A percentile compares a stretch with the other conserved stretches of the same genome.
Conservation (phyloP, 2,329 filamentous ascomycete genomes). For the Scedosporium aurantiacum region DNA sequence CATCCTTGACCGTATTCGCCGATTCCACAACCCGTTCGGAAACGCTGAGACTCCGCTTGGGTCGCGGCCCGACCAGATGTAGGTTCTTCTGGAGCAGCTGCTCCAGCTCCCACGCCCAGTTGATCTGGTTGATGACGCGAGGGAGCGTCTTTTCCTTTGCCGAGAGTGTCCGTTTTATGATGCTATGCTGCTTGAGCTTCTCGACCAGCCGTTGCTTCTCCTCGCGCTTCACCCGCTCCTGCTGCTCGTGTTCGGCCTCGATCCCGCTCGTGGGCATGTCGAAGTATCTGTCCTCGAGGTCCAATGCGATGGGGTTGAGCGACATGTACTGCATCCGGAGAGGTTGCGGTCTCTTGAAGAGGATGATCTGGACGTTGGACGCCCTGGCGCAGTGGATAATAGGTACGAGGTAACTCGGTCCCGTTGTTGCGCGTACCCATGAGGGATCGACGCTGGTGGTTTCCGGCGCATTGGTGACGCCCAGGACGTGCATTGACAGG, state of each 20-base stretch:
- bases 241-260: slow-evolving; percentile 62
- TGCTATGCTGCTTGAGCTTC: slow-evolving; percentile 81
- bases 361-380: slow-evolving; percentile 72
- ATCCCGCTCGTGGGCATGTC: slow-evolving; percentile 31
- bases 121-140: slow-evolving; percentile 83
- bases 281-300: slow-evolving; percentile 59
- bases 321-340: slow-evolving; percentile 95
- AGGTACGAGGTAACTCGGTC: slow-evolving; percentile 45
- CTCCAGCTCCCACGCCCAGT: slow-evolving; percentile 88
- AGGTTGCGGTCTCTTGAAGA: slow-evolving; percentile 79
- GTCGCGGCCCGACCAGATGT: slow-evolving; percentile 67
- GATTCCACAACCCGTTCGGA: slow-evolving; percentile 91
- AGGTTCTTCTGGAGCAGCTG: slow-evolving; percentile 81
- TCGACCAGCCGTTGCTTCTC: slow-evolving; percentile 60
- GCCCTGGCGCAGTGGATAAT: slow-evolving; percentile 61
- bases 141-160: slow-evolving; percentile 73
- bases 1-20: slow-evolving; percentile 73
- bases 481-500: slow-evolving; percentile 73
- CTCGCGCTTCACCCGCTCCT: slow-evolving; percentile 45
- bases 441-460: slow-evolving; percentile 50
- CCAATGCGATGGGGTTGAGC: slow-evolving; percentile 75
- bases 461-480: slow-evolving; percentile 58
- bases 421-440: slow-evolving; percentile 53
- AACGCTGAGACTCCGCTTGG: slow-evolving; percentile 79
- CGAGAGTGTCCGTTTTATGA: slow-evolving; percentile 64